Percentiles rank a stretch among this genome's conserved stretches.
Conservation (phyloP, 140 eudicot species). For the Oenanthe javanica region DNA sequence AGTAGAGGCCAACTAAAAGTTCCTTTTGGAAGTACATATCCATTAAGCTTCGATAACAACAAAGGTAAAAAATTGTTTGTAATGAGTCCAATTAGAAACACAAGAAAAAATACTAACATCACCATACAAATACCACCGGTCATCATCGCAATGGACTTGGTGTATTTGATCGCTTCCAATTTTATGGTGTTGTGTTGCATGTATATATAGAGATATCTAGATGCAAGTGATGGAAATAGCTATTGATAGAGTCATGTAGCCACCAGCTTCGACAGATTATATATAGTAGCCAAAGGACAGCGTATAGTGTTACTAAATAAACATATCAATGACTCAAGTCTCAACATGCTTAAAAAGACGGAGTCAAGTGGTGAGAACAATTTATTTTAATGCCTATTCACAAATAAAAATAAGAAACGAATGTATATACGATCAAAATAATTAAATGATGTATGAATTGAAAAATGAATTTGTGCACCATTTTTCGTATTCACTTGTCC, state of each 20-base stretch:
- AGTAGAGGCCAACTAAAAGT: constrained; percentile 68
- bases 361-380: constrained; percentile 1
- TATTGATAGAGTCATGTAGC: background rate
- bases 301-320: background rate
- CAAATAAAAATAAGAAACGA: background rate
- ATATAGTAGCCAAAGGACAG: background rate
- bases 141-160: background rate
- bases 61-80: constrained; percentile 63
- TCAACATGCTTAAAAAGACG: constrained; percentile 1
- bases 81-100: constrained; percentile 38
- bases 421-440: no score
- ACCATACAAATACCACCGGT: constrained; percentile 16
- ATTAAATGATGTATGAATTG: no score
- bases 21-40: constrained; percentile 48
- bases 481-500: no score
- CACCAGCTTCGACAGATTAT: background rate
- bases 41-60: constrained; percentile 32
- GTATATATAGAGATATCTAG: background rate
- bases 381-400: background rate
- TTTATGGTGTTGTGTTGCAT: background rate
- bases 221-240: background rate
- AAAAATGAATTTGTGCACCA: no score
- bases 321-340: background rate
- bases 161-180: background rate
- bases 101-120: constrained; percentile 22